Evolutionary conservation across 139 green algal genomes (phyloP), one percentile per base, ranked within the genome.

Genomic region (Monoraphidium neglectum): DNA sequence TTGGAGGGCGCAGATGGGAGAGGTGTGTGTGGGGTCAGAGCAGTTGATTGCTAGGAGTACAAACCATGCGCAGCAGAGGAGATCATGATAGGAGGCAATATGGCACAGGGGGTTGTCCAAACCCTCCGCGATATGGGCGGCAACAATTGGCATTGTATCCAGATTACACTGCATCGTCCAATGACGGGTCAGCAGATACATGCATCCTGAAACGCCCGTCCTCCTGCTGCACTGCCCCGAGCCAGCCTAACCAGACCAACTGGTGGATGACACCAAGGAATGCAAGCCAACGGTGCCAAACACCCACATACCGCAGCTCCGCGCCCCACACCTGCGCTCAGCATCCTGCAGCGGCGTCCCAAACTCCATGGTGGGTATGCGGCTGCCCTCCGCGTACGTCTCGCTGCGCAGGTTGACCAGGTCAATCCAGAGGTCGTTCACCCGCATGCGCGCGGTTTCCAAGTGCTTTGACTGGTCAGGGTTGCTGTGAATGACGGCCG

Each of bases 391-490:
- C 0, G 95, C 87, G 68, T 99, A 99, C 33, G 87, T 94, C 78
- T 99, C 96, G 6, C 81, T 91, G 10, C 96, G 86, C 70, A 99
- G 87, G 88, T 99, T 99, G 26, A 99, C 96, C 67, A 99, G 84
- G 77, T 99, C 96, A 28, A 99, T 89, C 90, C 83, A 90, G 38
- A 84, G 49, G 5, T 51, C 43, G 49, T 79, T 79, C 24, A 79
- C 49, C 70, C 92, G 90, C 82, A 99, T 97, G 60, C 89, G 89
- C 3, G 96, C 96, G 23, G 96, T 99, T 82, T 99, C 96, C 76
- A 99, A 82, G 81, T 99, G 96, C 90, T 99, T 99, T 26, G 90
- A 97, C 83, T 99, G 97, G 24, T 99, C 95, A 0, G 96, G 96
- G 72, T 99, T 99, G 78, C 79, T 89, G 62, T 93, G 84, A 37